Evolutionary conservation across 1,284 basidiomycete species (phyloP).

Genomic region (Schizophyllum commune): DNA sequence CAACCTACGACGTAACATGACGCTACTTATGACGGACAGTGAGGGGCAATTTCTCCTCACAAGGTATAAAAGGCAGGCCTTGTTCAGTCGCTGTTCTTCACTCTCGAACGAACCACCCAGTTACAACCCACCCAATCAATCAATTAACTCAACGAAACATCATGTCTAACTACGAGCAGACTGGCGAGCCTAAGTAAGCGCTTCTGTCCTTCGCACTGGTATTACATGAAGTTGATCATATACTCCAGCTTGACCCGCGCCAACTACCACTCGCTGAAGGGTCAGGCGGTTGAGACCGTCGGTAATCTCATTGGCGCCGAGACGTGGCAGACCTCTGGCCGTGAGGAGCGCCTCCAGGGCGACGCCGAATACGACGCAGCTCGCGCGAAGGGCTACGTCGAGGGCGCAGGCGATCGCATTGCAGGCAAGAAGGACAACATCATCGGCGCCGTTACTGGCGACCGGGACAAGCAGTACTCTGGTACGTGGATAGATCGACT

Average conservation of each 20-base stretch:
- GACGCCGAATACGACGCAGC: conserved; percentile 57
- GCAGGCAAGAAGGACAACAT: conserved; percentile 64
- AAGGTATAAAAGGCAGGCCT: no score
- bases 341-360: conserved; percentile 59
- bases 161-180: no score
- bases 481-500: conserved; percentile 15
- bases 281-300: conserved; percentile 46
- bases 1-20: no score
- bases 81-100: no score
- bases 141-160: no score
- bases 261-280: conserved; percentile 32
- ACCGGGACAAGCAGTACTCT: conserved; percentile 19
- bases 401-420: conserved; percentile 53
- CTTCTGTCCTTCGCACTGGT: no score
- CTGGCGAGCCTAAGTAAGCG: no score
- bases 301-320: conserved; percentile 42
- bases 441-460: conserved; percentile 50
- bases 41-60: no score
- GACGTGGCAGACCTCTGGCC: conserved; percentile 50
- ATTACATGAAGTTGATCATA: background rate
- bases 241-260: background rate
- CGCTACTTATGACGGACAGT: no score
- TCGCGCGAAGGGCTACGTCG: conserved; percentile 46
- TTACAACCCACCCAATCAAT: no score
- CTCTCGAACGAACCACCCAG: no score